phyloP scores from a whole-genome alignment of 331 rosid genomes.

The Ulmus americana region DNA sequence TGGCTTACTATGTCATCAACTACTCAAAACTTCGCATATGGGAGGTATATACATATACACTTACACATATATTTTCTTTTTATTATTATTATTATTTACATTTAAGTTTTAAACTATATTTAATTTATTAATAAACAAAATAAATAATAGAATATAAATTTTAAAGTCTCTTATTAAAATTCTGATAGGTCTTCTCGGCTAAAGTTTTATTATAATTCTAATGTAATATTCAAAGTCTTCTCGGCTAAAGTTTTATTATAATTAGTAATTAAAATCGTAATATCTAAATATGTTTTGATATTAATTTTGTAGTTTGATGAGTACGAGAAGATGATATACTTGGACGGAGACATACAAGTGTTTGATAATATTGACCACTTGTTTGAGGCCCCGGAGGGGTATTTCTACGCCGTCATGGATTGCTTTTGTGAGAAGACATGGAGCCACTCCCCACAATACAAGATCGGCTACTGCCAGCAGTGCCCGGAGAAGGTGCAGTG shows the following conservation, averaged over 20 bases:
- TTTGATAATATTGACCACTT: constrained; percentile 42
- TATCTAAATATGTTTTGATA: no score
- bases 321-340: constrained; percentile 42
- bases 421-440: constrained; percentile 51
- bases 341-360: constrained; percentile 52
- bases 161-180: no score
- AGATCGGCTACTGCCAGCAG: constrained; percentile 47
- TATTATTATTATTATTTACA: neutral
- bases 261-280: no score
- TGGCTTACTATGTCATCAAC: constrained; percentile 47
- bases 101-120: neutral
- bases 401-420: constrained; percentile 48
- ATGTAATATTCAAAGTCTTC: no score
- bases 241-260: no score
- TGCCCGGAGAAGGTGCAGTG: constrained; percentile 41
- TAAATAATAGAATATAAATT: no score
- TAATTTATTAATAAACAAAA: no score
- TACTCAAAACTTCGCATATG: constrained; percentile 49
- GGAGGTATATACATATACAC: constrained; percentile 24
- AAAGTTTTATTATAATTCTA: no score
- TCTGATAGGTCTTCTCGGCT: no score
- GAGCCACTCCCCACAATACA: constrained; percentile 34
- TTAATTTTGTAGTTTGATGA: constrained; percentile 34
- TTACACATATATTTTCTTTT: no score
- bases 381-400: constrained; percentile 36